Evolutionary conservation across 306 rosid genomes (phyloP).

Genomic region (Phaseolus lunatus): DNA sequence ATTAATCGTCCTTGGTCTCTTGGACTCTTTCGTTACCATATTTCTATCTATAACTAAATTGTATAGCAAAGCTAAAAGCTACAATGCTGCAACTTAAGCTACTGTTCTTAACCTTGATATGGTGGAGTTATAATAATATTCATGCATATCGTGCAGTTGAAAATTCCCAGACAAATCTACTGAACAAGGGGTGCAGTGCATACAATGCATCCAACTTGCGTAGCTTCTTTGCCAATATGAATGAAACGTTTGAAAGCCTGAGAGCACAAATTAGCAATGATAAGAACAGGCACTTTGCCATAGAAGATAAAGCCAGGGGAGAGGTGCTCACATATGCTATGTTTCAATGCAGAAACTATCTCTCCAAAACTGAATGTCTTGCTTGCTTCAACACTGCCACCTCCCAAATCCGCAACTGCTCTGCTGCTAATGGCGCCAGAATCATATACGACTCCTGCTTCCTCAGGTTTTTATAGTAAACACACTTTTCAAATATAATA

Average conservation of each 20-base stretch:
- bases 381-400: neutral
- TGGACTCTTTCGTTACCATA: neutral
- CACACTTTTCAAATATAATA: too few species aligned
- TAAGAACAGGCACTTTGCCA: slow-evolving; percentile 52
- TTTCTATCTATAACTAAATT: neutral
- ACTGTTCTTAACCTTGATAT: slow-evolving; percentile 10
- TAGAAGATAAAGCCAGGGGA: slow-evolving; percentile 23
- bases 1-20: neutral
- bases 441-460: slow-evolving; percentile 70
- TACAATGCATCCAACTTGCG: slow-evolving; percentile 50
- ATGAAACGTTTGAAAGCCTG: slow-evolving; percentile 43
- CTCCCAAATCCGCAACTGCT: neutral
- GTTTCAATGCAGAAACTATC: neutral
- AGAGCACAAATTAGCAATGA: slow-evolving; percentile 38
- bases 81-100: neutral
- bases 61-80: too few species aligned
- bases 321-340: neutral
- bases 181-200: slow-evolving; percentile 60
- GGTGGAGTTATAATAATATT: slow-evolving; percentile 11
- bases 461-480: slow-evolving; percentile 53
- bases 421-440: slow-evolving; percentile 60
- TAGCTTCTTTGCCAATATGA: slow-evolving; percentile 51
- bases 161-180: slow-evolving; percentile 41
- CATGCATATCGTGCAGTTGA: slow-evolving; percentile 33
- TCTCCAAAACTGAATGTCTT: neutral